phyloP scores from a whole-genome alignment of 1,284 basidiomycete species.

The Singerocomus rubriflavus region DNA sequence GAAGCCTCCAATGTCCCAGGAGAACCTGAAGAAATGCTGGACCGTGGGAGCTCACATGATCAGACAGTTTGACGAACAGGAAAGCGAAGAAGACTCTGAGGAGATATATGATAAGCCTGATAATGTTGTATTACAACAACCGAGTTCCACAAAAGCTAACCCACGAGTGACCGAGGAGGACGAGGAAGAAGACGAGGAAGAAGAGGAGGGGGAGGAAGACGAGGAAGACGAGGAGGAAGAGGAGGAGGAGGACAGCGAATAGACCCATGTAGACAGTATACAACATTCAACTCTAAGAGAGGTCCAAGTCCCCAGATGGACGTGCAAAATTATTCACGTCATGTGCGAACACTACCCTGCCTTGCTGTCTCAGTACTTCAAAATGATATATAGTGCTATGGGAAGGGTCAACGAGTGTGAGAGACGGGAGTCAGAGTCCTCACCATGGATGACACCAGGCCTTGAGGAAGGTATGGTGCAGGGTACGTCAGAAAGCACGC shows the following conservation, averaged over 20 bases:
- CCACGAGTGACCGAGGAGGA: conserved; percentile 22
- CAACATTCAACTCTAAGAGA: conserved; percentile 2
- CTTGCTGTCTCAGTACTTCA: conserved; percentile 47
- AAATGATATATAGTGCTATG: conserved; percentile 69
- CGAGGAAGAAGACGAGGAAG: conserved; percentile 24
- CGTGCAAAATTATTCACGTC: background rate
- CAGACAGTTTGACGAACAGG: conserved; percentile 73
- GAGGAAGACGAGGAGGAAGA: conserved; percentile 12
- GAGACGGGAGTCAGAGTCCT: conserved; percentile 14
- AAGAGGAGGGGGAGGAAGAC: conserved; percentile 11
- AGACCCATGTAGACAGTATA: conserved; percentile 11
- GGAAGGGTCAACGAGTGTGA: background rate
- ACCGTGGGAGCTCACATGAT: conserved; percentile 69
- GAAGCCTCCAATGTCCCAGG: conserved; percentile 39
- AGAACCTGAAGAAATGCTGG: conserved; percentile 69
- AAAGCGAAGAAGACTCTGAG: conserved; percentile 47
- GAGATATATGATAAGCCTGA: conserved; percentile 14
- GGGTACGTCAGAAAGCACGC: conserved; percentile 8
- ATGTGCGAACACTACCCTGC: background rate
- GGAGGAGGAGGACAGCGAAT: conserved; percentile 22
- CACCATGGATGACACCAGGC: conserved; percentile 75
- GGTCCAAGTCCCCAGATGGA: background rate
- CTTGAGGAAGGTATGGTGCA: conserved; percentile 37
- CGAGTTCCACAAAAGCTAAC: background rate
- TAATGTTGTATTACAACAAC: background rate